These are phyloP conservation scores for Trifolium repens DNA, from an alignment of 306 rosid genomes.

Conservation along the genomic window DNA sequence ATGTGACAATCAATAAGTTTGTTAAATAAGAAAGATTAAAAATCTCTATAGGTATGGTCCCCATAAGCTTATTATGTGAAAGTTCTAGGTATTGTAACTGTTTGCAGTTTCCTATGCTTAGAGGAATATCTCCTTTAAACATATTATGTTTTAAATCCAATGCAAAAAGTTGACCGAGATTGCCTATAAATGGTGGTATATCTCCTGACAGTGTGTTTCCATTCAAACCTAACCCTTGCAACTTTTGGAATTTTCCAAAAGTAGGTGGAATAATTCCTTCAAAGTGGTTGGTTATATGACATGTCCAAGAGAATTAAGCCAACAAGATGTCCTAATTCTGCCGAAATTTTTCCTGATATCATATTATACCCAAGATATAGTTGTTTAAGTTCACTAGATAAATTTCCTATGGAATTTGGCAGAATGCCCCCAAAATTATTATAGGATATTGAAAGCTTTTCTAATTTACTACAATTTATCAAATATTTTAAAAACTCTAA, in stretches of 20 bases:
- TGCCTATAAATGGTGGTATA: conserved; percentile 23
- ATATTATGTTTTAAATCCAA: background rate
- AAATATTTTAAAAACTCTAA: too few species aligned
- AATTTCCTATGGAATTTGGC: too few species aligned
- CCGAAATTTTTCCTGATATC: background rate
- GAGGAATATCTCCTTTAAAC: conserved; percentile 43
- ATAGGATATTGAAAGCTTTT: too few species aligned
- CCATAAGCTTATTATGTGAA: conserved; percentile 18
- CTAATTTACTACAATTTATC: too few species aligned
- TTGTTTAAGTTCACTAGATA: background rate
- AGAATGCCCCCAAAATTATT: too few species aligned
- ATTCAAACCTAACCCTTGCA: accelerated
- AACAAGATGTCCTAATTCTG: background rate
- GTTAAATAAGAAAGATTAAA: background rate
- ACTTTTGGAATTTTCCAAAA: background rate
- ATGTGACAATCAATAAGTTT: background rate
- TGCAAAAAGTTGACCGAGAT: conserved; percentile 11
- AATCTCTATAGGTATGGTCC: conserved; percentile 24
- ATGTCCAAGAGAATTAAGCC: background rate
- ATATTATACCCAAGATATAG: background rate
- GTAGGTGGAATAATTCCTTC: background rate
- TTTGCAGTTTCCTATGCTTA: conserved; percentile 22
- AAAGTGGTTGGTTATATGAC: background rate
- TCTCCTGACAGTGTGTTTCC: conserved; percentile 35
- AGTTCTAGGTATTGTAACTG: background rate